These are phyloP conservation scores for Fusarium torulosum DNA, from an alignment of 2,329 filamentous ascomycete species.

Conservation along the genomic window DNA sequence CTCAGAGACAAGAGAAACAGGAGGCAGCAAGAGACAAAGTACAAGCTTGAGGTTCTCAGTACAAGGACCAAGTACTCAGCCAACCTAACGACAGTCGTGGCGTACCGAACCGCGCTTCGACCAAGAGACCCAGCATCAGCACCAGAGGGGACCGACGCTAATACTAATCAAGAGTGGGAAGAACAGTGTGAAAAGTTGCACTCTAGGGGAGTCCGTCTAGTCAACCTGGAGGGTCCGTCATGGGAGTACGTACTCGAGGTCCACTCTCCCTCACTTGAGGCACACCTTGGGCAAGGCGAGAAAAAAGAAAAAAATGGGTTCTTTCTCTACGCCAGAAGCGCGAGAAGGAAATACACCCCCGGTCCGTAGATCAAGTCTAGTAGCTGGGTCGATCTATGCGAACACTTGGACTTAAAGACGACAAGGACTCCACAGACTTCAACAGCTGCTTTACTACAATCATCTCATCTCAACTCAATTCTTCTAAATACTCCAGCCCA, in stretches of 20 bases:
- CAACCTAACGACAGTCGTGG: conserved; percentile 29
- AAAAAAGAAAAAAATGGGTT: conserved; percentile 26
- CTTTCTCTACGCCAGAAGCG: conserved; percentile 34
- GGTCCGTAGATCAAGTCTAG: conserved; percentile 45
- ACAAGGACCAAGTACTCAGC: conserved; percentile 32
- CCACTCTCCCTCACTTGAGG: conserved; percentile 9
- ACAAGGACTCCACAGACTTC: conserved; percentile 43
- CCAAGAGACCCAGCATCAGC: conserved; percentile 2
- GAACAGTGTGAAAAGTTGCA: background rate
- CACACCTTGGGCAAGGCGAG: conserved; percentile 25
- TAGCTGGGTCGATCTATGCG: conserved; percentile 47
- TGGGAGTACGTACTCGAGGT: conserved; percentile 4
- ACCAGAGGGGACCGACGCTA: conserved; percentile 20
- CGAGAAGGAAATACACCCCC: conserved; percentile 39
- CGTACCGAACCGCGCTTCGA: conserved; percentile 42
- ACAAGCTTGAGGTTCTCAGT: conserved; percentile 31
- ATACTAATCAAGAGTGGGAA: conserved; percentile 7
- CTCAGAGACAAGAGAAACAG: conserved; percentile 1
- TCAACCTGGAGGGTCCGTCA: conserved; percentile 22
- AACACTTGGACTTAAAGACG: conserved; percentile 44
- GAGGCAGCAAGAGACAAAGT: background rate
- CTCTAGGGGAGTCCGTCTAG: conserved; percentile 19
- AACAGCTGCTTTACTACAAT: conserved; percentile 26
- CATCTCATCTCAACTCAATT: conserved; percentile 38
- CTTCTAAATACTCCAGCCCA: conserved; percentile 42